Conservation (phyloP, 2,329 filamentous ascomycete species). For the Graphilbum sp. region DNA sequence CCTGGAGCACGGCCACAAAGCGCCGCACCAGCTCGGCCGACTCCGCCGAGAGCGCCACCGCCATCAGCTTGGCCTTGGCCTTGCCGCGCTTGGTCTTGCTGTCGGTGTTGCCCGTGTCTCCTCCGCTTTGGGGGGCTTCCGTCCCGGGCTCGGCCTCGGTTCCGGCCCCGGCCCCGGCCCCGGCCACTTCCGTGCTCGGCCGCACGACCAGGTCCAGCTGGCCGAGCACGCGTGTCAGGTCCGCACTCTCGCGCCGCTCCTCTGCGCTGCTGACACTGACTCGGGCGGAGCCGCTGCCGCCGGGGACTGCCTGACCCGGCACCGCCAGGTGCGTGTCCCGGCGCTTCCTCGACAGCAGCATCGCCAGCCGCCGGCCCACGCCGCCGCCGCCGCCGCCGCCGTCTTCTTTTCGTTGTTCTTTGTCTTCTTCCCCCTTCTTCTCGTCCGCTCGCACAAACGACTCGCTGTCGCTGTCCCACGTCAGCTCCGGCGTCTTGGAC, state of each 20-base stretch:
- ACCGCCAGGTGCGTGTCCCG: conserved; percentile 21
- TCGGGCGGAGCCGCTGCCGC: conserved; percentile 14
- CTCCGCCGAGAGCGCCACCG: conserved; percentile 70
- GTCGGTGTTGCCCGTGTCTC: no score
- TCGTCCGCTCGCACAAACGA: conserved; percentile 15
- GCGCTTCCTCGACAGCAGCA: conserved; percentile 1
- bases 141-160: no score
- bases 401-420: conserved; percentile 13
- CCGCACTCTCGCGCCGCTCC: conserved; percentile 42
- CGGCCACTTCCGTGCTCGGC: conserved; percentile 20
- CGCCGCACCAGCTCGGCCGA: conserved; percentile 65
- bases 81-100: background rate
- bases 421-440: conserved; percentile 11
- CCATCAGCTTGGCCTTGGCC: conserved; percentile 15
- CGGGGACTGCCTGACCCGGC: conserved; percentile 13
- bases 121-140: no score
- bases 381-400: conserved; percentile 12
- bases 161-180: no score
- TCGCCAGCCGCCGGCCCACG: conserved; percentile 11
- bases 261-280: conserved; percentile 12
- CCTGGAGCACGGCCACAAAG: conserved; percentile 84
- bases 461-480: conserved; percentile 27
- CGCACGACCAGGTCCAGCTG: conserved; percentile 63
- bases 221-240: conserved; percentile 66
- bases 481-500: conserved; percentile 31